A percentile compares a stretch with the other conserved stretches of the same genome.
Conservation (phyloP, 1,284 basidiomycete species). For the Fomes fomentarius region DNA sequence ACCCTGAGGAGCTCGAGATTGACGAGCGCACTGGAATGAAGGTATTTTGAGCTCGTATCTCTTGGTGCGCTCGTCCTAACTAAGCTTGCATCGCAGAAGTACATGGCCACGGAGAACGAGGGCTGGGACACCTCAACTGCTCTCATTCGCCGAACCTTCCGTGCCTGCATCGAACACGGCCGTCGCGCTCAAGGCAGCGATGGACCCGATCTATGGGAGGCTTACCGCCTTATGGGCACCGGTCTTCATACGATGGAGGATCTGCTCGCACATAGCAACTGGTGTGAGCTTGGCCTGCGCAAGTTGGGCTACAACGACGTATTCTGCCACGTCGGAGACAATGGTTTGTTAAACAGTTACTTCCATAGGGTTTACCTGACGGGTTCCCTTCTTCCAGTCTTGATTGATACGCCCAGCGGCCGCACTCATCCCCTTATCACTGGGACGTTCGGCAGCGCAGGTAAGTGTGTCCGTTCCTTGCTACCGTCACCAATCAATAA, state of each 20-base stretch:
- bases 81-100: conserved; percentile 40
- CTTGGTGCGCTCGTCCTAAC: background rate
- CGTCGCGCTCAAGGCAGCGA: conserved; percentile 57
- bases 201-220: conserved; percentile 71
- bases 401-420: conserved; percentile 73
- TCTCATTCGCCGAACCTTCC: conserved; percentile 70
- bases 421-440: conserved; percentile 80
- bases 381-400: conserved; percentile 41
- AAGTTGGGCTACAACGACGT: conserved; percentile 77
- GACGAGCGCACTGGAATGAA: conserved; percentile 87
- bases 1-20: conserved; percentile 75
- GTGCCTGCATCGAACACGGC: conserved; percentile 64
- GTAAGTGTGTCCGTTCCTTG: background rate
- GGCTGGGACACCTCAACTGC: conserved; percentile 84
- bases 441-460: conserved; percentile 69
- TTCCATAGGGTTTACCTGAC: too few relatives aligned
- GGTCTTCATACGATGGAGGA: conserved; percentile 78
- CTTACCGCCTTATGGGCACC: conserved; percentile 70
- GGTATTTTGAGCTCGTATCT: conserved; percentile 38
- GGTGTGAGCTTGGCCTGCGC: conserved; percentile 74
- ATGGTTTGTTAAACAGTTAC: conserved; percentile 47
- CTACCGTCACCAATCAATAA: background rate
- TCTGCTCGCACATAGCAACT: conserved; percentile 82
- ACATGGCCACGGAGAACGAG: conserved; percentile 64
- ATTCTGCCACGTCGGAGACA: conserved; percentile 86